Conservation (phyloP, 345 rosid genomes). For the Populus pruinosa region DNA sequence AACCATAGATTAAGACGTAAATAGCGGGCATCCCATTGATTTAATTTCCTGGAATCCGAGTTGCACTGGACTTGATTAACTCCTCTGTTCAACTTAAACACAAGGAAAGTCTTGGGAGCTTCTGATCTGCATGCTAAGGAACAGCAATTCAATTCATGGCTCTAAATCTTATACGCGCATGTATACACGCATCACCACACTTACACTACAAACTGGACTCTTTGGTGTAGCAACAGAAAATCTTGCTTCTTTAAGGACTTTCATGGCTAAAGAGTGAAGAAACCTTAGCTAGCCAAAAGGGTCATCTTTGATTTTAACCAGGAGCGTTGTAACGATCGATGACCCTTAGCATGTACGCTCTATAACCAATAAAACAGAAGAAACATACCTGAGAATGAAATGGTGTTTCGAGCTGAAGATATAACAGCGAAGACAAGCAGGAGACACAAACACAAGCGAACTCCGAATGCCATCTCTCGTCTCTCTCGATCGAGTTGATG, state of each 20-base stretch:
- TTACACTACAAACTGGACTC: neutral
- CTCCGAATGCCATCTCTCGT: conserved; percentile 31
- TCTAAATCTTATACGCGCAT: neutral
- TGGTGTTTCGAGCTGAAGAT: conserved; percentile 39
- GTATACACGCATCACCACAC: neutral
- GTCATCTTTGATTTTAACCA: neutral
- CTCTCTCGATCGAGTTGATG: neutral
- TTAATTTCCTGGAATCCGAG: neutral
- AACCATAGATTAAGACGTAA: neutral
- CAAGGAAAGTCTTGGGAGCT: neutral
- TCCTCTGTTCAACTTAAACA: neutral
- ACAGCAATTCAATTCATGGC: neutral
- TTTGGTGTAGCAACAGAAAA: too few species aligned
- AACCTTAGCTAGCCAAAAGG: neutral
- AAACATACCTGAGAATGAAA: conserved; percentile 37
- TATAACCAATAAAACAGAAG: neutral
- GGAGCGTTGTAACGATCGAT: neutral
- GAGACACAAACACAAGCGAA: conserved; percentile 23
- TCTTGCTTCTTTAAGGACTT: neutral
- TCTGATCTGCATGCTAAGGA: neutral
- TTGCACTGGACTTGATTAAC: neutral
- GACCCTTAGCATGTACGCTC: neutral
- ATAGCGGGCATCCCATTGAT: neutral
- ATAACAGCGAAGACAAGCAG: conserved; percentile 26
- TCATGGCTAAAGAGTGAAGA: neutral